phyloP scores from a whole-genome alignment of 805 yeast genomes.

The Zygosaccharomyces bisporus region DNA sequence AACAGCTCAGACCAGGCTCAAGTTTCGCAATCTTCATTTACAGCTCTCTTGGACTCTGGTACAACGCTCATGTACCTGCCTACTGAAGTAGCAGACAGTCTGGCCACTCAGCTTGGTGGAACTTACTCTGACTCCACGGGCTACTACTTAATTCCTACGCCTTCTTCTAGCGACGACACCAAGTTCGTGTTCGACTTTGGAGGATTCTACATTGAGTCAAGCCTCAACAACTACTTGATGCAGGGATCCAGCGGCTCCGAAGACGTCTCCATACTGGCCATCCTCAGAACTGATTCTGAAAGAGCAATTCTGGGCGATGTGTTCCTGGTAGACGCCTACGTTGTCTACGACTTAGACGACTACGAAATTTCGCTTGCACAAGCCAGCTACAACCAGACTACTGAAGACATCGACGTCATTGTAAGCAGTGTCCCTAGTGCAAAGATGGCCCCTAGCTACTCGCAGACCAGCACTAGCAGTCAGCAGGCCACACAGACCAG shows the following conservation, averaged over 20 bases:
- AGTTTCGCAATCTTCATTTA: conserved; percentile 24
- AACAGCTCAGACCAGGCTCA: conserved; percentile 26
- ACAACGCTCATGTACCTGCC: conserved; percentile 52
- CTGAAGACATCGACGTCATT: conserved; percentile 46
- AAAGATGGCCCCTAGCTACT: conserved; percentile 42
- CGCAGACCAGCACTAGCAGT: conserved; percentile 36
- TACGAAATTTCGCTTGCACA: conserved; percentile 54
- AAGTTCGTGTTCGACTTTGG: conserved; percentile 14
- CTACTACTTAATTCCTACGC: conserved; percentile 45
- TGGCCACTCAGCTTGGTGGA: conserved; percentile 43
- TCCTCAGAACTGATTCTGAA: conserved; percentile 19
- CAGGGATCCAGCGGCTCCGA: conserved; percentile 14
- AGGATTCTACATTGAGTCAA: conserved; percentile 7
- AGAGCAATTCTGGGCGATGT: conserved; percentile 55
- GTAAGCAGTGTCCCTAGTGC: conserved; percentile 47
- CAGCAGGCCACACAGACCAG: conserved; percentile 1
- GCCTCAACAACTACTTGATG: conserved; percentile 4
- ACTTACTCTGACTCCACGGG: conserved; percentile 39
- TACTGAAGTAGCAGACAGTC: conserved; percentile 22
- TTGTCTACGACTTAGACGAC: conserved; percentile 62
- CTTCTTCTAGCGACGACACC: conserved; percentile 25
- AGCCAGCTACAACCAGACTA: conserved; percentile 27
- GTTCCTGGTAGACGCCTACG: conserved; percentile 60
- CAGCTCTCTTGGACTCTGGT: conserved; percentile 54
- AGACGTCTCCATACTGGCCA: conserved; percentile 43